Evolutionary conservation across 2,329 filamentous ascomycete species (phyloP), one percentile per base, ranked within the genome.

Genomic region (Akanthomyces uredinophilus): DNA sequence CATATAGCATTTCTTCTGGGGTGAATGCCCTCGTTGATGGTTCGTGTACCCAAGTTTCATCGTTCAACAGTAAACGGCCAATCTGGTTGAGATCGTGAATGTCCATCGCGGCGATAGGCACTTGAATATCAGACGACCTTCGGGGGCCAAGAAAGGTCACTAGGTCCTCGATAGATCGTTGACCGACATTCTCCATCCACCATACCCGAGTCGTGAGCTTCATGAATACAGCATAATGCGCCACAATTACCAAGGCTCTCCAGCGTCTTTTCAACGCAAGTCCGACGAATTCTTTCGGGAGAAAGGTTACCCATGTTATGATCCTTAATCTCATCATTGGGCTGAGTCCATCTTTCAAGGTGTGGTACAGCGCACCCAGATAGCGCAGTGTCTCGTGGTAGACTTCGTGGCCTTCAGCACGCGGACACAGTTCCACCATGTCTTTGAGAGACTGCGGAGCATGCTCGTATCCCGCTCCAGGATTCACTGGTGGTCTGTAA

Each of bases 241-340:
- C 81, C 13, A 86, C 57, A 43, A 85, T 81, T 56, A 85, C 64
- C 0, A 85, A 72, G 2, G 81, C 77, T 32, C 79, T 77, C 0
- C 80, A 79, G 1, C 76, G 73, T 52, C 69, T 71, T 27, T 75
- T 65, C 16, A 75, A 73, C 1, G 76, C 76, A 7, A 83, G 70
- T 2, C 78, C 72, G 60, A 83, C 69, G 60, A 84, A 81, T 5
- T 65, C 64, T 0, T 68, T 68, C 6, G 80, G 79, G 22, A 83
- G 64, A 58, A 80, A 84, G 2, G 81, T 85, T 61, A 82, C 78
- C 73, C 79, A 83, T 11, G 80, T 83, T 64, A 82, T 77, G 68
- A 82, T 75, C 59, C 83, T 79, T 16, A 85, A 70, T 62, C 74
- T 71, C 66, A 84, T 73, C 29, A 79, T 70, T 20, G 77, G 72